Percentiles rank a stretch among this genome's conserved stretches.
phyloP scores from a whole-genome alignment of 179 eudicot species.

The Beta macrorhiza region DNA sequence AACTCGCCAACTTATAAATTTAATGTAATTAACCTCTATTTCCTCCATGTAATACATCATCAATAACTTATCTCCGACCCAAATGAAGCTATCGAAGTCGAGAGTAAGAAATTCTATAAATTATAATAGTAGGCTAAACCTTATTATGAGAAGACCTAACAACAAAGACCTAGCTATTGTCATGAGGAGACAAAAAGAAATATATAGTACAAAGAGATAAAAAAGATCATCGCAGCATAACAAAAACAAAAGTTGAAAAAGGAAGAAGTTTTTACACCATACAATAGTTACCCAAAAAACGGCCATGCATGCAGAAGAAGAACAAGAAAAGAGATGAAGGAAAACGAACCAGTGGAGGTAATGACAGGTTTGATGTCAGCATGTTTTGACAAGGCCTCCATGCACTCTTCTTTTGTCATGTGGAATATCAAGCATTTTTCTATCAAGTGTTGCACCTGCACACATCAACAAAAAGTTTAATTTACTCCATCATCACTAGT shows the following conservation, averaged over 20 bases:
- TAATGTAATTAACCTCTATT: too few species aligned
- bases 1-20: too few species aligned
- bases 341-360: constrained; percentile 66
- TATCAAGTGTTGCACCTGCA: constrained; percentile 79
- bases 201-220: neutral
- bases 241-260: too few species aligned
- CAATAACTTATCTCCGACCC: too few species aligned
- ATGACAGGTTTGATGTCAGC: constrained; percentile 72
- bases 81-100: too few species aligned
- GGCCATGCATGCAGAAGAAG: constrained; percentile 19
- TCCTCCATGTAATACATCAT: too few species aligned
- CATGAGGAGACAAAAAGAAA: neutral
- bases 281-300: neutral
- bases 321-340: neutral
- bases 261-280: neutral
- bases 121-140: too few species aligned
- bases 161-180: neutral
- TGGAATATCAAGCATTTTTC: constrained; percentile 77
- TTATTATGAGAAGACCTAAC: neutral
- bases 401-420: constrained; percentile 82
- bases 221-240: too few species aligned
- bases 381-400: constrained; percentile 79
- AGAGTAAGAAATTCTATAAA: too few species aligned
- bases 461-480: neutral
- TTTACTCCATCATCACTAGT: too few species aligned